Base-by-base conservation (phyloP, 805 yeast genomes). In the Tanozyma kutaoensis region DNA sequence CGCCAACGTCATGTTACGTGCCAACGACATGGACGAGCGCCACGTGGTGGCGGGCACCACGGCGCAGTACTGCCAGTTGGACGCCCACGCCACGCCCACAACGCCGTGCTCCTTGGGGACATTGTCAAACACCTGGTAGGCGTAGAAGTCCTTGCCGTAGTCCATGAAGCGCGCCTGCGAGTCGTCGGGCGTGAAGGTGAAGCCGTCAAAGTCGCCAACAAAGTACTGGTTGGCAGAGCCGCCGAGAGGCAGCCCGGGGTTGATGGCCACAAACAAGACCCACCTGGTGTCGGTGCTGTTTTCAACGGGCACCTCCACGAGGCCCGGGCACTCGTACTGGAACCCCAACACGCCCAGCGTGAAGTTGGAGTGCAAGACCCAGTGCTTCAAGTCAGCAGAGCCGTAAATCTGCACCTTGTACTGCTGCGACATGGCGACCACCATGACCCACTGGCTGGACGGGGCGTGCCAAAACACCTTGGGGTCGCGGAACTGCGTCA, bases 291-390 rank as follows among this genome's bases (percentile, higher is more conserved):
- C 43, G 11, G 26, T 22, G 5, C 29, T 11, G 23, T 32, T 35
- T 21, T 39, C 40, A 26, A 46, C 33, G 7, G 51, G 52, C 8
- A 55, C 37, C 23, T 48, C 44, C 12, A 46, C 44, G 26, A 58
- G 32, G 20, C 57, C 56, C 1, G 64, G 64, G 31, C 63, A 58
- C 36, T 58, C 65, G 34, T 57, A 58, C 32, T 58, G 62, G 34
- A 35, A 48, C 3, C 62, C 62, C 7, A 45, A 31, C 28, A 35
- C 38, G 4, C 57, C 57, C 16, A 36, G 27, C 6, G 44, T 27
- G 33, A 50, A 48, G 14, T 38, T 33, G 13, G 54, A 47, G 20
- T 38, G 46, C 18, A 39, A 33, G 8, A 29, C 34, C 57, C 57
- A 51, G 5, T 35, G 30, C 14, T 30, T 37, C 37, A 49, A 33